These are phyloP conservation scores for Pythium dissotocum DNA, from an alignment of 352 stramenopile species.

Conservation along the genomic window DNA sequence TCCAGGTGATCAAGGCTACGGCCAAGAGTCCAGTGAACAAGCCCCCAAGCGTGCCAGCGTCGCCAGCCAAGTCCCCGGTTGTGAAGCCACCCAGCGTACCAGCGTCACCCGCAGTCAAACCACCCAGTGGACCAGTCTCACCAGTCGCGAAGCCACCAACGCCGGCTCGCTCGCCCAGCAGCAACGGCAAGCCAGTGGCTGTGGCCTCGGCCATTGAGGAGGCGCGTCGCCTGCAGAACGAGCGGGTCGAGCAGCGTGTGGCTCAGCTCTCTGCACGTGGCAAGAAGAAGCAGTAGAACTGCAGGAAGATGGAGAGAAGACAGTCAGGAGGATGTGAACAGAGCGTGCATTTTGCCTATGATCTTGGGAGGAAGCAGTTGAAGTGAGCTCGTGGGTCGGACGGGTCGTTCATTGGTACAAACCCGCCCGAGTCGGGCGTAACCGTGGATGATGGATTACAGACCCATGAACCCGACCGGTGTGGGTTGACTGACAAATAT, in stretches of 20 bases:
- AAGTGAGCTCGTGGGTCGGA: not conserved
- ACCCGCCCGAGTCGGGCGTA: not conserved
- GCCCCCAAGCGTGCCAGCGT: conserved; percentile 21
- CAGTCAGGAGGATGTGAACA: not conserved
- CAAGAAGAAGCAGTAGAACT: conserved; percentile 14
- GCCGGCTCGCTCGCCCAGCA: conserved; percentile 38
- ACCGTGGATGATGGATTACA: not conserved
- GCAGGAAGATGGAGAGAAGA: not conserved
- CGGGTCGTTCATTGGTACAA: not conserved
- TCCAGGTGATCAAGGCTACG: conserved; percentile 39
- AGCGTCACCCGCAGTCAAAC: conserved; percentile 3
- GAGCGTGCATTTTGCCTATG: not conserved
- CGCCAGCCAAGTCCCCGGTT: conserved; percentile 7
- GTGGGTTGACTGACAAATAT: not conserved
- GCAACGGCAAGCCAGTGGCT: conserved; percentile 17
- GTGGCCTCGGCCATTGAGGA: conserved; percentile 56
- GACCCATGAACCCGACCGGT: not conserved
- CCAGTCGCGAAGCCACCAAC: conserved; percentile 29
- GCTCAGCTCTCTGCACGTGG: conserved; percentile 40
- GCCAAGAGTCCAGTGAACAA: conserved; percentile 25
- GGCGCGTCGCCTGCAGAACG: conserved; percentile 48
- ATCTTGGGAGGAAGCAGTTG: not conserved
- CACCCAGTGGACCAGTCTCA: conserved; percentile 6
- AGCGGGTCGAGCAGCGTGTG: conserved; percentile 63
- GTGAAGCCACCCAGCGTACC: conserved; percentile 4